Conservation (phyloP, 2,329 filamentous ascomycete species). For the Pseudopyricularia cyperi region DNA sequence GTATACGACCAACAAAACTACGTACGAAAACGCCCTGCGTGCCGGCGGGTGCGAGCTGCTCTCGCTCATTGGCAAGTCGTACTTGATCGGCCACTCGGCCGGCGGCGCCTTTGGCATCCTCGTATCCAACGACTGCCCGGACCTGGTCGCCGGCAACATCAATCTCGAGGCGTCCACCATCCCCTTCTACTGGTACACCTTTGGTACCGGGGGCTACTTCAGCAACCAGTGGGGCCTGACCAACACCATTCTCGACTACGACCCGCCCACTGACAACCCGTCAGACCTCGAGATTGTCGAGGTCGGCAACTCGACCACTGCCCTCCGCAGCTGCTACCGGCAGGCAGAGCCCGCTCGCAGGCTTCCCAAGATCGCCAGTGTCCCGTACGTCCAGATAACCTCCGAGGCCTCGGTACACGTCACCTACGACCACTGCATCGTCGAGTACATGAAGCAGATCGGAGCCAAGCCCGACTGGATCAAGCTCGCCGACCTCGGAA, state of each 20-base stretch:
- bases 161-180: slow-evolving; percentile 40
- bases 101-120: slow-evolving; percentile 28
- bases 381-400: slow-evolving; percentile 36
- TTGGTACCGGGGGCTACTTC: slow-evolving; percentile 12
- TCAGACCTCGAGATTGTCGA: slow-evolving; percentile 18
- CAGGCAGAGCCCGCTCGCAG: slow-evolving; percentile 16
- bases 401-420: slow-evolving; percentile 38
- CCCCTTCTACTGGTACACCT: slow-evolving; percentile 25
- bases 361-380: slow-evolving; percentile 31
- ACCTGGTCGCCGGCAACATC: slow-evolving; percentile 32
- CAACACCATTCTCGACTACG: slow-evolving; percentile 22
- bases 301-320: slow-evolving; percentile 9
- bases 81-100: slow-evolving; percentile 32
- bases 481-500: slow-evolving; percentile 25
- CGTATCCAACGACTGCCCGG: slow-evolving; percentile 31
- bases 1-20: slow-evolving; percentile 18
- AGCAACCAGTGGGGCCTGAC: slow-evolving; percentile 10
- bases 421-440: slow-evolving; percentile 40
- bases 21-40: slow-evolving; percentile 20
- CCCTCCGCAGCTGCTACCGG: slow-evolving; percentile 5
- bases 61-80: slow-evolving; percentile 13
- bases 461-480: slow-evolving; percentile 30
- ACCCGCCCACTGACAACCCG: slow-evolving; percentile 21
- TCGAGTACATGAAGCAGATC: slow-evolving; percentile 36
- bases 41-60: slow-evolving; percentile 10